Percentiles rank a stretch among this genome's conserved stretches.
phyloP scores from a whole-genome alignment of 176 grass and related monocot species.

The Chloris gayana region DNA sequence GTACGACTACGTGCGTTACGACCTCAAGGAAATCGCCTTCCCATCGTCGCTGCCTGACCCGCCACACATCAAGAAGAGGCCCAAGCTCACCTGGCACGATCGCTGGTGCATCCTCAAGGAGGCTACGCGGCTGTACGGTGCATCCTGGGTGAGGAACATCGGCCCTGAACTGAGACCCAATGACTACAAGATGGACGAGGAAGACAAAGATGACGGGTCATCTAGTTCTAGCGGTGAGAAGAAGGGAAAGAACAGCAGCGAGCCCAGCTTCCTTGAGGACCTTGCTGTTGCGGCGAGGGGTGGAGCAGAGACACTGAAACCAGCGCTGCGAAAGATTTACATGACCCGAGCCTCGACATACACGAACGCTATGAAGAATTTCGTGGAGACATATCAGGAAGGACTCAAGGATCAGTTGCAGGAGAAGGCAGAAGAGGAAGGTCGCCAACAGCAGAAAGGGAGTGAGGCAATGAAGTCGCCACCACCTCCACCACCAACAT shows the following conservation, averaged over 20 bases:
- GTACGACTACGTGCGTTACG: conserved; percentile 60
- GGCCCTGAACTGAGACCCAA: conserved; percentile 61
- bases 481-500: background rate
- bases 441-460: background rate
- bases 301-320: conserved; percentile 34
- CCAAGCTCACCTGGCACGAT: conserved; percentile 48
- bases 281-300: background rate
- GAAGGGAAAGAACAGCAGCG: background rate
- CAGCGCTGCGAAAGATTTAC: conserved; percentile 25
- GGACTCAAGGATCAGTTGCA: conserved; percentile 49
- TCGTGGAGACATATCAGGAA: conserved; percentile 43
- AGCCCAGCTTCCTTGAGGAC: conserved; percentile 37
- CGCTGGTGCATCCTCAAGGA: conserved; percentile 70
- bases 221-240: background rate
- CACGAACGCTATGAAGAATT: conserved; percentile 40
- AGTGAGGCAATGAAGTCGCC: background rate
- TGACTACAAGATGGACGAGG: conserved; percentile 44
- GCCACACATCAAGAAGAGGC: conserved; percentile 46
- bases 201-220: background rate
- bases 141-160: conserved; percentile 51
- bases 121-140: conserved; percentile 60
- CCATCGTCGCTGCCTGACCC: conserved; percentile 70
- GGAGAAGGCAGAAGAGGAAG: conserved; percentile 16
- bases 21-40: conserved; percentile 81
- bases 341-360: conserved; percentile 40